phyloP scores from a whole-genome alignment of 2,329 filamentous ascomycete genomes.

The Macrophomina tecta region DNA sequence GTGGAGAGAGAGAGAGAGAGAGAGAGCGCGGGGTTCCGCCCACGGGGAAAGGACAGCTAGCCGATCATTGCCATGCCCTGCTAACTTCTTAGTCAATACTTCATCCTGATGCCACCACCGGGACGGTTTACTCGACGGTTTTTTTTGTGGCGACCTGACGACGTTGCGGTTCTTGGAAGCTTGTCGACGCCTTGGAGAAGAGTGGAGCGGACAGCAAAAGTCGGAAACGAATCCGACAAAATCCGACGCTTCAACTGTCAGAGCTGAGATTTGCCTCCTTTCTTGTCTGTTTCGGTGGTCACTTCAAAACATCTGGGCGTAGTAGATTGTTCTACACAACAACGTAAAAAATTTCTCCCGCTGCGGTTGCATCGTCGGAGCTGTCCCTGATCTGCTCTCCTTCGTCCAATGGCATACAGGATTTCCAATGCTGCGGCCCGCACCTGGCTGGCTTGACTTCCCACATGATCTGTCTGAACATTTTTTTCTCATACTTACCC shows the following conservation, averaged over 20 bases:
- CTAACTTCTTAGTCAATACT: conserved; percentile 4
- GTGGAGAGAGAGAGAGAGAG: background rate
- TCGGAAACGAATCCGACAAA: conserved; percentile 10
- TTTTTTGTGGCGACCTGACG: background rate
- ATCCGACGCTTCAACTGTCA: background rate
- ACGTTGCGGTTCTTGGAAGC: background rate
- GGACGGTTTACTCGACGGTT: background rate
- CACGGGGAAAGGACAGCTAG: conserved; percentile 22
- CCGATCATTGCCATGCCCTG: conserved; percentile 13
- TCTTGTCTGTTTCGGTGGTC: background rate
- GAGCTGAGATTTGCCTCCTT: background rate
- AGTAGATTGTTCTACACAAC: background rate
- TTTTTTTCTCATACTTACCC: background rate
- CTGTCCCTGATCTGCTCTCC: background rate
- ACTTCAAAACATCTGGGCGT: background rate
- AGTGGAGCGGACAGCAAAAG: background rate
- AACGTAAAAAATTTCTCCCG: background rate
- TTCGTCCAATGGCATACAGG: conserved; percentile 4
- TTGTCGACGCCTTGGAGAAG: background rate
- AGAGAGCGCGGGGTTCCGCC: background rate
- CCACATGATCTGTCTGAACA: background rate
- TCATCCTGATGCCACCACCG: background rate
- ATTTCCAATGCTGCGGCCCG: conserved; percentile 10
- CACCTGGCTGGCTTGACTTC: background rate
- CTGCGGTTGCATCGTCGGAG: background rate